Evolutionary conservation across 2,329 filamentous ascomycete species (phyloP).

Genomic region (Rhynchosporium secalis): DNA sequence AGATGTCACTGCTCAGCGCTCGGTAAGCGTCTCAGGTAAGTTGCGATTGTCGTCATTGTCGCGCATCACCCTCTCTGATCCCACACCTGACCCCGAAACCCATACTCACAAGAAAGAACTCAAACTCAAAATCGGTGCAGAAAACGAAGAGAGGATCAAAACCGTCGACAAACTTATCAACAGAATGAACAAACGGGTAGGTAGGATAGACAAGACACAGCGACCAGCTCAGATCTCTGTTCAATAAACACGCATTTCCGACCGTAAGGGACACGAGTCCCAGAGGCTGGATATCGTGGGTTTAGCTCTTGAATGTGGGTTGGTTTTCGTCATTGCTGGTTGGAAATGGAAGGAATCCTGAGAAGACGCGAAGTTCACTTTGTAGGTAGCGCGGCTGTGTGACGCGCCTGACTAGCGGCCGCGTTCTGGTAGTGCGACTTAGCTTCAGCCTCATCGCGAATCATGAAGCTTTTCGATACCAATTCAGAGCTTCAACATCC

Average conservation of each 20-base stretch:
- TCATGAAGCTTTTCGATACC: slow-evolving; percentile 7
- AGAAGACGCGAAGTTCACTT: slow-evolving; percentile 26
- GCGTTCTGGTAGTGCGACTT: slow-evolving; percentile 8
- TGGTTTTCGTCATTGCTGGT: slow-evolving; percentile 40
- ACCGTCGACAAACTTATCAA: too few species aligned
- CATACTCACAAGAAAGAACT: slow-evolving; percentile 15
- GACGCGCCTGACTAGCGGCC: slow-evolving; percentile 17
- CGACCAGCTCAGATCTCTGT: slow-evolving; percentile 43
- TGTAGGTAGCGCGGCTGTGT: slow-evolving; percentile 9
- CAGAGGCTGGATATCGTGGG: slow-evolving; percentile 36
- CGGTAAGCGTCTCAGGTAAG: slow-evolving; percentile 35
- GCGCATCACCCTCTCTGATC: slow-evolving; percentile 14
- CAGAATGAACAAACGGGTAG: not conserved
- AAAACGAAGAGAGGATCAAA: slow-evolving; percentile 4
- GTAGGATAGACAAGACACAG: not conserved
- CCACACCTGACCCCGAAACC: slow-evolving; percentile 13
- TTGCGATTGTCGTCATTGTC: slow-evolving; percentile 38
- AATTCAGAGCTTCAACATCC: not conserved
- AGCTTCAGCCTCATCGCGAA: slow-evolving; percentile 16
- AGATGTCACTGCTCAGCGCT: slow-evolving; percentile 14
- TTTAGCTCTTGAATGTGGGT: slow-evolving; percentile 36
- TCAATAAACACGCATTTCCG: slow-evolving; percentile 38
- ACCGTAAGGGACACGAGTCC: slow-evolving; percentile 27
- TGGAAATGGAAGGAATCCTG: slow-evolving; percentile 8
- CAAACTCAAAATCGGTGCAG: slow-evolving; percentile 4